These are phyloP conservation scores for Quercus parvula DNA, from an alignment of 306 rosid genomes.

Conservation along the genomic window DNA sequence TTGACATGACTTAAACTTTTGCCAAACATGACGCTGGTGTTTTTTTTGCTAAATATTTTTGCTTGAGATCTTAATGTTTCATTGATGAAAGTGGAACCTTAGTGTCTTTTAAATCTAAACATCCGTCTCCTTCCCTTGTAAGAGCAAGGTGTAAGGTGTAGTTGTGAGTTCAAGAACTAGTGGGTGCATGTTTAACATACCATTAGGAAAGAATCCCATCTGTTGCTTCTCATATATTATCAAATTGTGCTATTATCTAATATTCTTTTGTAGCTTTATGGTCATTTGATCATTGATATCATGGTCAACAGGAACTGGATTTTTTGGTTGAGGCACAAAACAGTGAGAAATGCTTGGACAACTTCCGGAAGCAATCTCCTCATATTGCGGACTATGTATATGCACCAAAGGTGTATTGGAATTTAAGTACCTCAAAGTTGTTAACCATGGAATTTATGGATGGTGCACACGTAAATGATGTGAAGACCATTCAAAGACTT, in stretches of 20 bases:
- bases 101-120: not conserved
- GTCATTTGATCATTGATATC: slow-evolving; percentile 27
- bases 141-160: no score
- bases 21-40: not conserved
- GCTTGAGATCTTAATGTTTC: not conserved
- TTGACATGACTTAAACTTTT: not conserved
- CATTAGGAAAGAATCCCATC: not conserved
- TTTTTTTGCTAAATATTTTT: not conserved
- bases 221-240: not conserved
- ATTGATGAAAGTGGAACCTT: not conserved
- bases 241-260: not conserved
- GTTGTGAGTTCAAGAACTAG: no score
- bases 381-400: slow-evolving; percentile 77
- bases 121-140: not conserved
- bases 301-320: slow-evolving; percentile 74
- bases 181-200: no score
- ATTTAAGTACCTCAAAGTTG: slow-evolving; percentile 76
- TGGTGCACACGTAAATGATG: slow-evolving; percentile 80
- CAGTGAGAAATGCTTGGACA: slow-evolving; percentile 84
- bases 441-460: slow-evolving; percentile 96
- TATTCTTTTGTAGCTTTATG: not conserved
- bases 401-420: slow-evolving; percentile 89
- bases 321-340: slow-evolving; percentile 82
- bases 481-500: slow-evolving; percentile 55
- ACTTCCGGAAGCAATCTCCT: slow-evolving; percentile 85